Conservation (phyloP, 1,284 basidiomycete species). For the Schizopora paradoxa region DNA sequence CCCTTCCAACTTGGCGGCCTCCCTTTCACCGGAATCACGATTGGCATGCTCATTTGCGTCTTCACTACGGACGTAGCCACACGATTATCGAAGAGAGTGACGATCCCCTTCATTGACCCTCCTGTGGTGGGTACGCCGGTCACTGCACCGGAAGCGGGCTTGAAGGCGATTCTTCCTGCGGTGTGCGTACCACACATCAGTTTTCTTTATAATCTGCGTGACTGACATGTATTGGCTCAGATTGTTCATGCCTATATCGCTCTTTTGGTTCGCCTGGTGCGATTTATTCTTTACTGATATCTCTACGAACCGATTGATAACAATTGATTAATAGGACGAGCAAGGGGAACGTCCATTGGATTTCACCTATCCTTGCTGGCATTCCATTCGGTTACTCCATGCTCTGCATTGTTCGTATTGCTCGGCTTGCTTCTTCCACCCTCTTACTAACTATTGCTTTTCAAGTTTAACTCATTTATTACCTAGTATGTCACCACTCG, state of each 20-base stretch:
- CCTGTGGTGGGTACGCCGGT: slow-evolving; percentile 11
- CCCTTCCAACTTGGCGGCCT: slow-evolving; percentile 22
- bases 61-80: slow-evolving; percentile 10
- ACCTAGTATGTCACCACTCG: slow-evolving; percentile 12
- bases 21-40: slow-evolving; percentile 20
- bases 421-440: neutral
- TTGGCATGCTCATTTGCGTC: slow-evolving; percentile 21
- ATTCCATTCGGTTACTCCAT: slow-evolving; percentile 26
- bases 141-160: slow-evolving; percentile 17
- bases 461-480: slow-evolving; percentile 16
- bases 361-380: slow-evolving; percentile 25
- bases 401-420: slow-evolving; percentile 20
- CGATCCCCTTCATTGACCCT: slow-evolving; percentile 20
- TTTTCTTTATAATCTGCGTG: neutral
- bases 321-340: slow-evolving; percentile 23
- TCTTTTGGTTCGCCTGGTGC: slow-evolving; percentile 30
- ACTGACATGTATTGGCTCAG: neutral
- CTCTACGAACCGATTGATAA: neutral
- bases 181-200: slow-evolving; percentile 13
- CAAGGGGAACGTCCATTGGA: slow-evolving; percentile 24
- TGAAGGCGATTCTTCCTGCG: slow-evolving; percentile 19
- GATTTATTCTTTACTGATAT: slow-evolving; percentile 4
- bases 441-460: neutral
- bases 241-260: slow-evolving; percentile 22
- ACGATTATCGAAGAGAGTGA: slow-evolving; percentile 14